Conservation (phyloP, 768 basidiomycete species). For the Amyloporia xantha region DNA sequence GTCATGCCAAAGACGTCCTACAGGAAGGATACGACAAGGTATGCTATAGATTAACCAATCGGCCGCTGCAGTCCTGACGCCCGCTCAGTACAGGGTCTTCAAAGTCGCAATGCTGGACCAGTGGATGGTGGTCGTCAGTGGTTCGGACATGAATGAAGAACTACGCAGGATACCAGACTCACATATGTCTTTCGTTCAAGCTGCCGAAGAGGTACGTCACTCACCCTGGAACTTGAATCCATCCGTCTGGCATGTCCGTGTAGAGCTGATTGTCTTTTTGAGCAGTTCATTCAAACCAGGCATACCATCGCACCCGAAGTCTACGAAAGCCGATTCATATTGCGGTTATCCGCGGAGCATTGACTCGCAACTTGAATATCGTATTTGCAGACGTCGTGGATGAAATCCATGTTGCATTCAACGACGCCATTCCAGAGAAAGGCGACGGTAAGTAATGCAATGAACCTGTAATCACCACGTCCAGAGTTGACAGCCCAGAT, state of each 20-base stretch:
- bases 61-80: background rate
- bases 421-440: background rate
- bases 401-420: slow-evolving; percentile 7
- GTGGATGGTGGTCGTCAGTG: slow-evolving; percentile 42
- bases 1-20: slow-evolving; percentile 18
- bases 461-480: background rate
- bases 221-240: background rate
- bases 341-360: slow-evolving; percentile 14
- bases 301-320: slow-evolving; percentile 27
- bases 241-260: background rate
- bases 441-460: background rate
- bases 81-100: slow-evolving; percentile 25
- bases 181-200: slow-evolving; percentile 35
- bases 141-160: slow-evolving; percentile 41
- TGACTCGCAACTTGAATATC: slow-evolving; percentile 11
- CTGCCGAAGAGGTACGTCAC: slow-evolving; percentile 31
- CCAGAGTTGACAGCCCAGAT: background rate
- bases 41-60: background rate
- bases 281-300: slow-evolving; percentile 22
- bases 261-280: background rate
- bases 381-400: slow-evolving; percentile 14
- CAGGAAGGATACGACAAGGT: slow-evolving; percentile 28
- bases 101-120: slow-evolving; percentile 36
- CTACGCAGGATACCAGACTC: slow-evolving; percentile 42
- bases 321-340: slow-evolving; percentile 11